Evolutionary conservation across 441 rosid genomes (phyloP).

Genomic region (Syzygium malaccense): DNA sequence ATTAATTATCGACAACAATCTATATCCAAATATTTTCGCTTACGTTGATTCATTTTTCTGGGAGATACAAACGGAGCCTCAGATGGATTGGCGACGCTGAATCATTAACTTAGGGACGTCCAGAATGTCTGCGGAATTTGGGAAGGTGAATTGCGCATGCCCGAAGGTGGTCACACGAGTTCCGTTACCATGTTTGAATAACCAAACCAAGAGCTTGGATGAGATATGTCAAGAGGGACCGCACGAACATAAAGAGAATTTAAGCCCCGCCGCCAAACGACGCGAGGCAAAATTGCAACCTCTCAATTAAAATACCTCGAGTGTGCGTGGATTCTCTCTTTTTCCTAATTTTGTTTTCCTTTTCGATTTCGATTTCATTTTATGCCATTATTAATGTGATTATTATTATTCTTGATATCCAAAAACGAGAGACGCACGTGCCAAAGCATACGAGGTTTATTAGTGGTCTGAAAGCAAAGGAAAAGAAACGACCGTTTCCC

Average conservation of each 20-base stretch:
- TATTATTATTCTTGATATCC: not conserved
- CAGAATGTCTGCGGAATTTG: no score
- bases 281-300: not conserved
- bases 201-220: no score
- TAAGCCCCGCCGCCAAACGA: not conserved
- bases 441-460: not conserved
- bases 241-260: fast-evolving
- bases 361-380: not conserved
- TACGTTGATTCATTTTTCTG: no score
- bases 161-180: no score
- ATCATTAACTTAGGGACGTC: no score
- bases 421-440: not conserved
- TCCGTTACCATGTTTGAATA: fast-evolving
- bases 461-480: not conserved
- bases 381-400: no score
- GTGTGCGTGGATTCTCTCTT: not conserved
- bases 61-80: no score
- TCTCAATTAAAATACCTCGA: not conserved
- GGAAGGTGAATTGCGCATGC: no score
- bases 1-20: no score
- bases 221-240: fast-evolving
- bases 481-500: not conserved
- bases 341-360: not conserved
- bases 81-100: no score
- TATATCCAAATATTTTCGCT: no score